These are phyloP conservation scores for Torulaspora gathmanii DNA, from an alignment of 805 yeast species.

Conservation along the genomic window DNA sequence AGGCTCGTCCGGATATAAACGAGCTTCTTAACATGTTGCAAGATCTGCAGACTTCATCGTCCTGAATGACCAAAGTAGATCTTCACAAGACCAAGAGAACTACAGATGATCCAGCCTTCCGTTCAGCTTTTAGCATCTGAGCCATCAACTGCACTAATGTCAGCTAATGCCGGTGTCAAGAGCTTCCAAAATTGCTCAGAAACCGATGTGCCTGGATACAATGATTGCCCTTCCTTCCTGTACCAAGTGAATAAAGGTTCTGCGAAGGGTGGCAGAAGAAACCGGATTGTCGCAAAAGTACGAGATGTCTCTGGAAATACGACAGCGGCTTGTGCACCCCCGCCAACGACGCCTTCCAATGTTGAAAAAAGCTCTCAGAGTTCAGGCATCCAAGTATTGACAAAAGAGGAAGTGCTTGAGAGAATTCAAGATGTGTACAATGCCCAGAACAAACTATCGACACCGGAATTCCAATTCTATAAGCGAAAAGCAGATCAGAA, in stretches of 20 bases:
- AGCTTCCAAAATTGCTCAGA: conserved; percentile 41
- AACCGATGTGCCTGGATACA: conserved; percentile 41
- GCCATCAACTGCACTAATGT: not conserved
- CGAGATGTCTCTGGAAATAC: conserved; percentile 23
- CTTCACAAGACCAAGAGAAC: not conserved
- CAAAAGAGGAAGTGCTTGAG: conserved; percentile 20
- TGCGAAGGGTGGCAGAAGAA: conserved; percentile 20
- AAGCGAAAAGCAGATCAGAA: conserved; percentile 38
- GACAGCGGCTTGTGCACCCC: conserved; percentile 18
- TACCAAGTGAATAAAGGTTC: conserved; percentile 19
- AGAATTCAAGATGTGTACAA: conserved; percentile 29
- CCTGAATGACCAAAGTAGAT: not conserved
- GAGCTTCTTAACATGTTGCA: conserved; percentile 50
- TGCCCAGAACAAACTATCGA: conserved; percentile 35
- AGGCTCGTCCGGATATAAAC: conserved; percentile 58
- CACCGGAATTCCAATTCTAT: conserved; percentile 43
- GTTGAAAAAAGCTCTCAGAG: not conserved
- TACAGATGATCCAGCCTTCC: not conserved
- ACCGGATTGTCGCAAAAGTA: conserved; percentile 11
- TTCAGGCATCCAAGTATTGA: not conserved
- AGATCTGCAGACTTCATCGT: conserved; percentile 33
- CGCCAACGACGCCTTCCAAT: conserved; percentile 17
- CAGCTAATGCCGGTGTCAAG: conserved; percentile 12
- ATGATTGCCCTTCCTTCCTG: conserved; percentile 40
- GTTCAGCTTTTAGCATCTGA: not conserved